Base-by-base conservation (phyloP, 2,329 filamentous ascomycete species). In the Ceratocystis albifundus region DNA sequence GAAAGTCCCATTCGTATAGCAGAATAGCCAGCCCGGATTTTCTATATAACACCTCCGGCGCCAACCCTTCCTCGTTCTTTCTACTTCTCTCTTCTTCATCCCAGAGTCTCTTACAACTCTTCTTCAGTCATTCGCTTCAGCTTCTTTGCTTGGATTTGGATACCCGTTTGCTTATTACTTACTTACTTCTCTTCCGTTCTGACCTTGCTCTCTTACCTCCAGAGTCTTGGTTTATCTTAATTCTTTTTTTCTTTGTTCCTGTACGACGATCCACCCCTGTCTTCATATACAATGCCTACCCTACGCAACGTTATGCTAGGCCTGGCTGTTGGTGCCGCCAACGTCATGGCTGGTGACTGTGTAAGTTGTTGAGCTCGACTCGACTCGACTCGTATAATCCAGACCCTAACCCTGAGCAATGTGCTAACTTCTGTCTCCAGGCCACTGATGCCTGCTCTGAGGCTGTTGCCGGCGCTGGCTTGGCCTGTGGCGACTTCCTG, bases 381-480 rank as follows among this genome's bases (percentile, higher is more conserved):
- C 17, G 17, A 22, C 25, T 28, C 28, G 5, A 4, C 28, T 25
- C 17, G 17, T 41, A 8, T 53, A 8, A 22, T 7, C 7, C 7
- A 7, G 30, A 63, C 53, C 59, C 20, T 15, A 61, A 46, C 8
- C 10, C 8, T 25, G 46, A 20, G 2, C 15, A n/a, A 17, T 41
- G 10, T 44, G 22, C 20, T 28, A 32, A 55, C 36, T 17, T 8
- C 28, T n/a, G 1, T 25, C 2, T 45, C 22, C 41, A 66, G 65
- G 30, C 57, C 4, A 45, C 50, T 25, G 62, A 66, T 32, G 20
- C 65, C 59, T 66, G 65, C 65, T 63, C 62, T 48, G 30, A 71
- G 44, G 69, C 69, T 6, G 68, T 71, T 45, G 72, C 72, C 6
- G 75, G 74, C 70, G 76, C 75, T 69, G 64, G 72, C 17, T 70